These are phyloP conservation scores for Orbilia quercus DNA, from an alignment of 2,329 filamentous ascomycete genomes.

Conservation along the genomic window DNA sequence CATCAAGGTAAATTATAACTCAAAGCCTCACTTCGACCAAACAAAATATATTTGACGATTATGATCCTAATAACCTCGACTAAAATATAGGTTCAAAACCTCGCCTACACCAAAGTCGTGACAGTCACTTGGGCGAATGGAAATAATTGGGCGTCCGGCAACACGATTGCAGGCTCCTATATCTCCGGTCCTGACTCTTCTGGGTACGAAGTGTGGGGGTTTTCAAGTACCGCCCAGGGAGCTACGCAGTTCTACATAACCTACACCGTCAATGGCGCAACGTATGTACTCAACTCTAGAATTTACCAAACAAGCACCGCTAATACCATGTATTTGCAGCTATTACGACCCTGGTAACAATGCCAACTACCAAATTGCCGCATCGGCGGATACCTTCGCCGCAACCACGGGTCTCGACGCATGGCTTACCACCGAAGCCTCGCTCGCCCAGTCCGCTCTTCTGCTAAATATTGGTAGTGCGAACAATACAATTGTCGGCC, in stretches of 20 bases:
- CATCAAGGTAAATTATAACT: slow-evolving; percentile 39
- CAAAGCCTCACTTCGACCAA: no score
- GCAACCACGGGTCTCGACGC: slow-evolving; percentile 23
- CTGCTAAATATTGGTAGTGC: slow-evolving; percentile 40
- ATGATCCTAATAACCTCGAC: neutral
- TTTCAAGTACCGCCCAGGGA: slow-evolving; percentile 27
- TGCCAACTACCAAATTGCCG: slow-evolving; percentile 37
- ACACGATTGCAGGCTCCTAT: slow-evolving; percentile 19
- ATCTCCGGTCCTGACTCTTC: slow-evolving; percentile 41
- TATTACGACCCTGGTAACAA: slow-evolving; percentile 51
- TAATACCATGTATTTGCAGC: slow-evolving; percentile 3
- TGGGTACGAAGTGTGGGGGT: slow-evolving; percentile 43
- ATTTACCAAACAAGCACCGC: neutral
- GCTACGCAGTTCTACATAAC: slow-evolving; percentile 51
- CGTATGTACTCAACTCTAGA: slow-evolving; percentile 3
- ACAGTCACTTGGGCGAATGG: slow-evolving; percentile 39
- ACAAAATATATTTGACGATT: no score
- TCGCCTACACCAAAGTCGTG: slow-evolving; percentile 40
- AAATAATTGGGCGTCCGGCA: slow-evolving; percentile 31
- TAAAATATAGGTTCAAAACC: slow-evolving; percentile 39
- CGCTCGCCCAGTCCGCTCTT: slow-evolving; percentile 22
- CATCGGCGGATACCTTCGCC: slow-evolving; percentile 17
- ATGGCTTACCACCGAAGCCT: slow-evolving; percentile 38
- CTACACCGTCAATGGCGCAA: slow-evolving; percentile 32
- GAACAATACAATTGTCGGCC: slow-evolving; percentile 38